Evolutionary conservation across 306 rosid genomes (phyloP), one percentile per base, ranked within the genome.

Genomic region (Cicer yamashitae): DNA sequence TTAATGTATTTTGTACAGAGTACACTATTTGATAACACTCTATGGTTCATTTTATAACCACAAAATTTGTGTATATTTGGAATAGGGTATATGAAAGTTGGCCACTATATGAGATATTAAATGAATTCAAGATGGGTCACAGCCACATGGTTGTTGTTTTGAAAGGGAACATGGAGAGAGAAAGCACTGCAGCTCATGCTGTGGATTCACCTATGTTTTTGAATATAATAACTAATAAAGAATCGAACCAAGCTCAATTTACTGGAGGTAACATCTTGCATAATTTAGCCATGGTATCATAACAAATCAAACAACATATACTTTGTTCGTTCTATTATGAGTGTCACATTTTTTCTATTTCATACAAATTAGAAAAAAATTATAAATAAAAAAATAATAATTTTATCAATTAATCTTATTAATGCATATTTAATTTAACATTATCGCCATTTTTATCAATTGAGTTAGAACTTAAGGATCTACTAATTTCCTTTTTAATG

Each of bases 111-210:
- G 97, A 87, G 51, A 84, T 93, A 73, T 52, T 93, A 76, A 91
- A 84, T 47, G 88, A 88, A 77, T 91, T 91, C 78, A 89, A 80
- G 59, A 77, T 76, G 70, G 93, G 98, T 56, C 89, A 89, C 51
- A 89, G 97, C 66, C 98, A 93, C 71, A 91, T 93, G 96, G 98
- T 89, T 52, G 80, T 85, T 74, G 98, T 93, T 22, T 75, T 91
- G 64, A 88, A 85, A 69, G 58, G 73, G 53, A 82, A 77, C 38
- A 82, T 62, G 59, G 84, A 73, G 65, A 25, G 10, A 61, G 60
- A 54, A 38, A 60, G 6, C 73, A 73, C 9, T 52, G 51, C 63
- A 76, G 22, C 79, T 75, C 48, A 73, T 61, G 40, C 73, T 20
- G 69, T 18, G 6, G 81, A 68, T 17, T 45, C 79, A 3, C 79